These are phyloP conservation scores for Xylaria palmicola DNA, from an alignment of 495 filamentous ascomycete genomes.

Conservation along the genomic window DNA sequence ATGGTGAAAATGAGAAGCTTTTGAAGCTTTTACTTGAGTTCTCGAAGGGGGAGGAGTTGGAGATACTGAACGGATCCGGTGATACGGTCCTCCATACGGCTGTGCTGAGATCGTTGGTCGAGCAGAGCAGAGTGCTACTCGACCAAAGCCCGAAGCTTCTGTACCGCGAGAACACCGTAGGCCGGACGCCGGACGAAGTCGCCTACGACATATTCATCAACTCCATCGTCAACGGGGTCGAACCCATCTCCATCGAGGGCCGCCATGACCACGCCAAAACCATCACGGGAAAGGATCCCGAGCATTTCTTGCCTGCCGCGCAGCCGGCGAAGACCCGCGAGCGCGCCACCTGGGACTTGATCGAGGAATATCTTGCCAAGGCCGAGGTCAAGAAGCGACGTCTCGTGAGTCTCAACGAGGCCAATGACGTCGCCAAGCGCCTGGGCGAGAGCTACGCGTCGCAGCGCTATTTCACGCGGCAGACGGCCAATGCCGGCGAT, in stretches of 20 bases:
- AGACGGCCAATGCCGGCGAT: neutral
- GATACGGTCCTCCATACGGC: constrained; percentile 63
- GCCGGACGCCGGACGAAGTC: constrained; percentile 66
- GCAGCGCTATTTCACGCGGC: constrained; percentile 23
- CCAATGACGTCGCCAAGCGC: constrained; percentile 69
- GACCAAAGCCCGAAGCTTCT: constrained; percentile 57
- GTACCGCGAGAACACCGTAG: constrained; percentile 67
- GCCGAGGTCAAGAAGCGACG: constrained; percentile 50
- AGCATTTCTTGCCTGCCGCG: constrained; percentile 4
- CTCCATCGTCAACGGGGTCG: constrained; percentile 16
- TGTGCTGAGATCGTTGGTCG: constrained; percentile 38
- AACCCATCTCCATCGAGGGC: neutral
- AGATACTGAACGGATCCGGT: constrained; percentile 63
- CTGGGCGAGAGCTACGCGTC: constrained; percentile 43
- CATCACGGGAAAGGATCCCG: constrained; percentile 12
- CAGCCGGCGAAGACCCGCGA: constrained; percentile 13
- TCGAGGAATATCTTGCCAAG: constrained; percentile 28
- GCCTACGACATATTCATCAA: constrained; percentile 54
- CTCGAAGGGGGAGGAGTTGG: constrained; percentile 52
- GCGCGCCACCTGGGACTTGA: constrained; percentile 32
- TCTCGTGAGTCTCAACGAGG: constrained; percentile 66
- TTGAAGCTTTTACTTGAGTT: constrained; percentile 49
- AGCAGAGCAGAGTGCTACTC: constrained; percentile 49
- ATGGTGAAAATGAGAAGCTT: constrained; percentile 22
- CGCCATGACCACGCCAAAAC: neutral